These are phyloP conservation scores for Sclerotinia spermophila DNA, from an alignment of 2,329 filamentous ascomycete species.

Conservation along the genomic window DNA sequence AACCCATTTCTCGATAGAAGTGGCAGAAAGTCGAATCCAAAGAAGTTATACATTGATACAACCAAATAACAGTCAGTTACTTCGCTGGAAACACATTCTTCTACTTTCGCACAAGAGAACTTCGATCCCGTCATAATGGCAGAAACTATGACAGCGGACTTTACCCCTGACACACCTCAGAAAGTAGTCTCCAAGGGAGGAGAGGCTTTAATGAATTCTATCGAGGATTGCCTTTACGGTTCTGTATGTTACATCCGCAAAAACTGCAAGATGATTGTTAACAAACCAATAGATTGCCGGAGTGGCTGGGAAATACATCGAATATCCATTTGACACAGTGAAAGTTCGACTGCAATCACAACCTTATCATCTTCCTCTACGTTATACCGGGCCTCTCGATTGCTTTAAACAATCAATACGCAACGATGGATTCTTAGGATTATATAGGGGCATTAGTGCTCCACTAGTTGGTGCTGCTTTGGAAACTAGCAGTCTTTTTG, in stretches of 20 bases:
- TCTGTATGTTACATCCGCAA: constrained; percentile 55
- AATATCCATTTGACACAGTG: constrained; percentile 98
- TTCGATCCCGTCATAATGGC: constrained; percentile 27
- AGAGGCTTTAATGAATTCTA: constrained; percentile 49
- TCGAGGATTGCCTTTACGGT: constrained; percentile 86
- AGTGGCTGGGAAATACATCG: constrained; percentile 89
- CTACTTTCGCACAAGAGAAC: constrained; percentile 11
- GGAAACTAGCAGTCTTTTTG: constrained; percentile 89
- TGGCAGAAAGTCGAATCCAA: neutral
- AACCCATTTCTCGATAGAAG: neutral
- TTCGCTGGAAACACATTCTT: constrained; percentile 9
- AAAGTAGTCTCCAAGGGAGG: constrained; percentile 24
- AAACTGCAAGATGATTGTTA: constrained; percentile 8
- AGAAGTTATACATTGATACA: neutral
- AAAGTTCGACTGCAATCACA: constrained; percentile 98
- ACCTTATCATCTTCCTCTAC: constrained; percentile 74
- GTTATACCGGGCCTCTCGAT: constrained; percentile 83
- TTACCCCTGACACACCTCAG: constrained; percentile 20
- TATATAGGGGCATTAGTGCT: constrained; percentile 91
- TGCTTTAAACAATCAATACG: constrained; percentile 86
- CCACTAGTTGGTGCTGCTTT: constrained; percentile 87
- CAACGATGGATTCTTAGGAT: constrained; percentile 65
- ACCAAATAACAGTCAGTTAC: neutral
- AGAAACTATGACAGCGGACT: constrained; percentile 28
- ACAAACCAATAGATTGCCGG: constrained; percentile 61